A percentile compares a stretch with the other conserved stretches of the same genome.
These are phyloP conservation scores for Puccinia horiana DNA, from an alignment of 1,284 basidiomycete genomes.

Conservation along the genomic window DNA sequence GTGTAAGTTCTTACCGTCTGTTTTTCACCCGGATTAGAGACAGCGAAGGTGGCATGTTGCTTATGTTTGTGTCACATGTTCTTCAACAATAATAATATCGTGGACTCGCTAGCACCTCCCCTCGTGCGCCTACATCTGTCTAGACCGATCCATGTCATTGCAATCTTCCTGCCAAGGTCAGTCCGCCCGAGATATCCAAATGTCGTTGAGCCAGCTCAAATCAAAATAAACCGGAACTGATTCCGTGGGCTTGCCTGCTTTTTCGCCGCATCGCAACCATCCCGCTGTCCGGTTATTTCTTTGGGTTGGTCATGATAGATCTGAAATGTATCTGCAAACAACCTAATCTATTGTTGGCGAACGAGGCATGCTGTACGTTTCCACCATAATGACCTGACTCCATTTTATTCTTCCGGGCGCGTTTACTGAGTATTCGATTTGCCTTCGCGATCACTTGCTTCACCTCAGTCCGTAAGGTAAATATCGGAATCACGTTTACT, in stretches of 20 bases:
- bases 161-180: slow-evolving; percentile 19
- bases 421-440: slow-evolving; percentile 9
- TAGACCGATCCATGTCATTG: not conserved
- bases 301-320: not conserved
- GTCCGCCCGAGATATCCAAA: not conserved
- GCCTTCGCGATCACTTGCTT: not conserved
- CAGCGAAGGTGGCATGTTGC: not conserved
- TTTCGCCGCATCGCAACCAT: not conserved
- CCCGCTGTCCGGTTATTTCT: not conserved
- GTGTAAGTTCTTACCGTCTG: not conserved
- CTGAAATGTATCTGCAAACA: slow-evolving; percentile 15
- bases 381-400: not conserved
- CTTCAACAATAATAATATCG: too few relatives aligned
- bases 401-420: not conserved
- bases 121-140: slow-evolving; percentile 3
- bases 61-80: not conserved
- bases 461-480: slow-evolving; percentile 2
- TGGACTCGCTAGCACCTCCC: not conserved
- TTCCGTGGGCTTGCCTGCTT: not conserved
- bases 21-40: not conserved
- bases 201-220: not conserved
- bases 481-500: not conserved
- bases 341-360: not conserved
- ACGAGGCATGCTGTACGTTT: slow-evolving; percentile 1
- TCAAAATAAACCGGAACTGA: not conserved